A percentile compares a stretch with the other conserved stretches of the same genome.
These are phyloP conservation scores for Apiotrichum laibachii DNA, from an alignment of 1,284 basidiomycete genomes.

Conservation along the genomic window DNA sequence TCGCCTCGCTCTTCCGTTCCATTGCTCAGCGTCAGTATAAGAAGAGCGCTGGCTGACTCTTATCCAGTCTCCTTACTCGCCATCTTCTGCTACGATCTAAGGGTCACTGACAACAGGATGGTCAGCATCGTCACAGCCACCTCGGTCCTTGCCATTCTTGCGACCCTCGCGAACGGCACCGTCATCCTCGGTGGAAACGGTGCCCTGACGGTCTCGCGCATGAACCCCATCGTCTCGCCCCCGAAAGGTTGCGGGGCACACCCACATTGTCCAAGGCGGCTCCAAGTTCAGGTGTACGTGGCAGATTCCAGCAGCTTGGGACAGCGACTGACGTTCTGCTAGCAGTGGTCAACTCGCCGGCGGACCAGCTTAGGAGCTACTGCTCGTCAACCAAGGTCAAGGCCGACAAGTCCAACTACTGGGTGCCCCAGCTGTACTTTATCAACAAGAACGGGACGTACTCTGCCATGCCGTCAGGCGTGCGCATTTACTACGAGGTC, in stretches of 20 bases:
- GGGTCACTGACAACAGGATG: no score
- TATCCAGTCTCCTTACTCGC: no score
- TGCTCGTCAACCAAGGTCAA: constrained; percentile 38
- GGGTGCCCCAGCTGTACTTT: constrained; percentile 53
- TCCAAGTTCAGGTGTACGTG: constrained; percentile 35
- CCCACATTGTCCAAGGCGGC: constrained; percentile 49
- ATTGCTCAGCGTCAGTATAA: no score
- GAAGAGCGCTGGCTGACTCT: no score
- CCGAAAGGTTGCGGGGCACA: constrained; percentile 37
- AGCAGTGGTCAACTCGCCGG: constrained; percentile 28
- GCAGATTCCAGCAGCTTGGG: neutral
- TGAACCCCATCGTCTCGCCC: constrained; percentile 51
- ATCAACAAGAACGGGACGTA: constrained; percentile 38
- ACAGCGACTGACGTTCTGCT: neutral
- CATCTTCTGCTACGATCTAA: no score
- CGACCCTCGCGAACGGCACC: neutral
- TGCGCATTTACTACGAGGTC: constrained; percentile 47
- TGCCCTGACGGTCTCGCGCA: constrained; percentile 37
- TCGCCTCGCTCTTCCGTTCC: no score
- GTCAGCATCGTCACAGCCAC: no score
- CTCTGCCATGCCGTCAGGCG: constrained; percentile 32
- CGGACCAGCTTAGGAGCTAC: constrained; percentile 22
- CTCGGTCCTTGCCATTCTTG: no score
- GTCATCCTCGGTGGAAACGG: constrained; percentile 35
- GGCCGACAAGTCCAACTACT: constrained; percentile 54